Base-by-base conservation (phyloP, 176 grass and related monocot species). In the Puya raimondii region DNA sequence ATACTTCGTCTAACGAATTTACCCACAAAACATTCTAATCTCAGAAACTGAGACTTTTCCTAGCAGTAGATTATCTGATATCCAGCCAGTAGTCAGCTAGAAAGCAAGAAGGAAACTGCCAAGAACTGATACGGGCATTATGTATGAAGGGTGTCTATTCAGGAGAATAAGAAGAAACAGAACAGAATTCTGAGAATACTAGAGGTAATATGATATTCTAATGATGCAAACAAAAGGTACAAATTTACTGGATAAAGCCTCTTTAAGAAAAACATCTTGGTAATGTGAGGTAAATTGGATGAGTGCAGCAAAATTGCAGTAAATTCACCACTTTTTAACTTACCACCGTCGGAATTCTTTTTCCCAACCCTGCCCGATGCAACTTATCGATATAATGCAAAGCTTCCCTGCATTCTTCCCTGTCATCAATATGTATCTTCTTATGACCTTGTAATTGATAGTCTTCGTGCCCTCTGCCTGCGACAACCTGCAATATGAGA, bases 381-480 rank as follows among this genome's bases (percentile, higher is more conserved):
- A 59, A 59, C 20, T 59, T 59, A n/a, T 59, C n/a, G 0, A 65
- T 25, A 65, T 65, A 65, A 15, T 65, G 18, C 64, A 65, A 33
- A 27, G 64, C 64, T 65, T 65, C 64, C 12, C 23, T 65, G 15
- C 64, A 65, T 29, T 65, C 64, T 65, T 65, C 64, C 11, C 64
- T 65, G 64, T 65, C 64, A 65, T 65, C 64, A 42, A 65, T 3
- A 14, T 65, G 13, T 42, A 27, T 27, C 64, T 65, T 65, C 25
- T 65, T 65, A 47, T 65, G 21, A 65, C 64, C 64, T 47, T 27
- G 12, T 29, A 65, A 42, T 65, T 65, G 64, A 27, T 65, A 65
- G 64, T 10, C 29, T 65, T 65, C 64, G 29, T 65, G 64, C 11
- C 64, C 64, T 65, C 64, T 65, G 64, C 64, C 64, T 14, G 64